A percentile compares a stretch with the other conserved stretches of the same genome.
These are phyloP conservation scores for Venturiaceae sp. DNA, from an alignment of 2,329 filamentous ascomycete species.

Conservation along the genomic window DNA sequence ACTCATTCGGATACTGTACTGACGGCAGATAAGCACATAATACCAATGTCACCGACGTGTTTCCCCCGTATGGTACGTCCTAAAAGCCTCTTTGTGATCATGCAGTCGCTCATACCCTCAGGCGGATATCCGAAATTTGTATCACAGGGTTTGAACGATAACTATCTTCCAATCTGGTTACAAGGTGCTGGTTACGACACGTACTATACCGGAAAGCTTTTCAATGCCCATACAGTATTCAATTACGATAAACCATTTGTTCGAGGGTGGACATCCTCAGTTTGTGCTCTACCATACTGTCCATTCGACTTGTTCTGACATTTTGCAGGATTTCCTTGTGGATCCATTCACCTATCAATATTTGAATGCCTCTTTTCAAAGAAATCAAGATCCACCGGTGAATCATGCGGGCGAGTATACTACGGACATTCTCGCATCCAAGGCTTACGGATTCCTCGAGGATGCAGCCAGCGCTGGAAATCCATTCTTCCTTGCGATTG, in stretches of 20 bases:
- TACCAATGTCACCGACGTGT: slow-evolving; percentile 30
- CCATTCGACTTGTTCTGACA: not conserved
- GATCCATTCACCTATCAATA: slow-evolving; percentile 62
- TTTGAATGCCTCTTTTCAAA: slow-evolving; percentile 53
- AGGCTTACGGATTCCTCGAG: slow-evolving; percentile 51
- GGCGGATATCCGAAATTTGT: slow-evolving; percentile 57
- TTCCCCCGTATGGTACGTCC: slow-evolving; percentile 31
- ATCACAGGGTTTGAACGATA: slow-evolving; percentile 52
- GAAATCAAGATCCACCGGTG: slow-evolving; percentile 46
- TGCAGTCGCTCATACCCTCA: not conserved
- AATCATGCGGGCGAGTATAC: slow-evolving; percentile 46
- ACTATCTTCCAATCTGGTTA: slow-evolving; percentile 64
- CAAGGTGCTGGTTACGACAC: slow-evolving; percentile 59
- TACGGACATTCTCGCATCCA: slow-evolving; percentile 49
- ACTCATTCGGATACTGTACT: not conserved
- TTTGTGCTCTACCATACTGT: not conserved
- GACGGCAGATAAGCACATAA: not conserved
- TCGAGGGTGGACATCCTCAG: slow-evolving; percentile 24
- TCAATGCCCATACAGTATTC: slow-evolving; percentile 39
- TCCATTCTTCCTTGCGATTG: slow-evolving; percentile 59
- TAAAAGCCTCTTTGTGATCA: not conserved
- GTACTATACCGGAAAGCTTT: slow-evolving; percentile 51
- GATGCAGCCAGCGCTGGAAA: slow-evolving; percentile 44
- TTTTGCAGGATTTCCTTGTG: slow-evolving; percentile 34
- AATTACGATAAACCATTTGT: slow-evolving; percentile 36